Conservation (phyloP, 2,329 filamentous ascomycete species). For the Bisporella sp. region DNA sequence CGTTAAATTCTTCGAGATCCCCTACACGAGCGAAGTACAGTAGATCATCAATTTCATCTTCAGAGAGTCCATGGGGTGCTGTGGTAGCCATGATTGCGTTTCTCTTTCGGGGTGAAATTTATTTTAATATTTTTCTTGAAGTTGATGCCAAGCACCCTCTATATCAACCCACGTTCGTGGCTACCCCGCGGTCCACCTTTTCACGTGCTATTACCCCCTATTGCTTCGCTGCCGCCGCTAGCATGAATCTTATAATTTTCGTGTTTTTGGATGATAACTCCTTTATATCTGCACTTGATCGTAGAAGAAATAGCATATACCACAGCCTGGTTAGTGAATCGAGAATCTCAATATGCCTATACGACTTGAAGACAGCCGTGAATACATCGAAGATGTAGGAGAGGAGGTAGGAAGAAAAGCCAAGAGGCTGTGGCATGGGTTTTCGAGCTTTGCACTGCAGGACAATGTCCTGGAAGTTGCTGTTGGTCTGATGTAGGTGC, state of each 20-base stretch:
- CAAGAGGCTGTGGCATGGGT: conserved; percentile 50
- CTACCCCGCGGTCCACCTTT: too few species aligned
- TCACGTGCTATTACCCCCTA: too few species aligned
- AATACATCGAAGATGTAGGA: conserved; percentile 19
- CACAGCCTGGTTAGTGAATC: background rate
- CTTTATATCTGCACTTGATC: background rate
- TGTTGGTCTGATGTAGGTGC: conserved; percentile 61
- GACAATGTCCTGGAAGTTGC: conserved; percentile 73
- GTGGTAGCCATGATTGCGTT: conserved; percentile 4
- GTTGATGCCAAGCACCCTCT: too few species aligned
- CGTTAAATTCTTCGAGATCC: conserved; percentile 62
- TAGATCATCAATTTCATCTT: conserved; percentile 85
- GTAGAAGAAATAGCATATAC: background rate
- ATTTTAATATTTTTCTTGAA: background rate
- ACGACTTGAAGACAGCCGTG: conserved; percentile 16
- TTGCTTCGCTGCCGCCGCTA: too few species aligned
- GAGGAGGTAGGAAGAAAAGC: conserved; percentile 21
- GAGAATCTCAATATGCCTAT: conserved; percentile 13
- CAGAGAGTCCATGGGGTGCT: conserved; percentile 43
- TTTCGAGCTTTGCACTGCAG: conserved; percentile 65
- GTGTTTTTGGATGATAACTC: background rate
- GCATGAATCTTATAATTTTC: background rate
- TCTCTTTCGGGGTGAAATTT: background rate
- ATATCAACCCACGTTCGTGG: too few species aligned
- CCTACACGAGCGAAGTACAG: conserved; percentile 79